A percentile compares a stretch with the other conserved stretches of the same genome.
phyloP scores from a whole-genome alignment of 176 grass and related monocot species.

The Puya raimondii region DNA sequence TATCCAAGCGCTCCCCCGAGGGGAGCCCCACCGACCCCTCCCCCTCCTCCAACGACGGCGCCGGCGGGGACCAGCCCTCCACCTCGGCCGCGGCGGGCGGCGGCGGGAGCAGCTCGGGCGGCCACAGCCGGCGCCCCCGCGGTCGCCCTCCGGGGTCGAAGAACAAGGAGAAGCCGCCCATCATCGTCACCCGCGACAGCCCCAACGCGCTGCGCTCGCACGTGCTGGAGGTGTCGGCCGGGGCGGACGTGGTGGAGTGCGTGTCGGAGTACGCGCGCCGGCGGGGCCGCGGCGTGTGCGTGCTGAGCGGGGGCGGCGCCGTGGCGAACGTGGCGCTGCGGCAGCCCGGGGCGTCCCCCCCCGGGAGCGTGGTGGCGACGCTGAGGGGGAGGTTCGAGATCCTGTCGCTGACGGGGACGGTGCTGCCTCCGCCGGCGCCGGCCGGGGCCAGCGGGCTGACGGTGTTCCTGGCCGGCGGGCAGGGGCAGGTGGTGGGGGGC shows the following conservation, averaged over 20 bases:
- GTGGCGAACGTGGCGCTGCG: conserved; percentile 68
- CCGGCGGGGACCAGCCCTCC: conserved; percentile 52
- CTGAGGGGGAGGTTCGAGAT: conserved; percentile 87
- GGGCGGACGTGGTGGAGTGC: conserved; percentile 83
- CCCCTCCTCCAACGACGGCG: conserved; percentile 20
- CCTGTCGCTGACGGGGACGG: conserved; percentile 81
- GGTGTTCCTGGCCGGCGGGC: conserved; percentile 73
- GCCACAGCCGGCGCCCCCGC: conserved; percentile 58
- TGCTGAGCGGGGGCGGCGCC: conserved; percentile 74
- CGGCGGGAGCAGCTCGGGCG: conserved; percentile 32
- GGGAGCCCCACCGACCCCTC: conserved; percentile 36
- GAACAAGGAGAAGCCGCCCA: conserved; percentile 91
- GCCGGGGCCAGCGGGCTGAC: conserved; percentile 72
- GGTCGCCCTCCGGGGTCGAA: conserved; percentile 77
- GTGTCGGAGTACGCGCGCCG: conserved; percentile 78
- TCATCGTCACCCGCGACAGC: conserved; percentile 89
- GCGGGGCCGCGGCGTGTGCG: conserved; percentile 76
- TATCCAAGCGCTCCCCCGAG: conserved; percentile 13
- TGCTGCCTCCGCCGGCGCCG: conserved; percentile 72
- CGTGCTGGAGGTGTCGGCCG: conserved; percentile 67
- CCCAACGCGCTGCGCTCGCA: conserved; percentile 95
- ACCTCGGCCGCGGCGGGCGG: conserved; percentile 46
- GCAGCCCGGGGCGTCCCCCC: conserved; percentile 70
- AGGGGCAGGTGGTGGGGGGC: conserved; percentile 88
- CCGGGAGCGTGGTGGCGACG: conserved; percentile 84